phyloP scores from a whole-genome alignment of 306 rosid species.

The Vigna radiata region DNA sequence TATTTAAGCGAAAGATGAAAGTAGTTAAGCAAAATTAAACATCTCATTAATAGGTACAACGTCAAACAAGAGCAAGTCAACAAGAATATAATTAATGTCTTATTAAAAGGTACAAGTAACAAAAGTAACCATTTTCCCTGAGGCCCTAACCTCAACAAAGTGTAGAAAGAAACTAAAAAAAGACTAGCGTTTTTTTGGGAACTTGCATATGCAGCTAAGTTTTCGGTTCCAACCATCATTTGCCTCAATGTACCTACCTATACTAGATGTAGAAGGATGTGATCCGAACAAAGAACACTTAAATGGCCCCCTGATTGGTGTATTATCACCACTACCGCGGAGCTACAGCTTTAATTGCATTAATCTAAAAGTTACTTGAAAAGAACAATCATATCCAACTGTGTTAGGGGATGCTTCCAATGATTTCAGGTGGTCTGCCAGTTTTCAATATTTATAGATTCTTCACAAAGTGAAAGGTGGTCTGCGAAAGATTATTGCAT shows the following conservation, averaged over 20 bases:
- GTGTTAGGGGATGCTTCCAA: background rate
- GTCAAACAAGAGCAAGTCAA: background rate
- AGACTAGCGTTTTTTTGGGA: background rate
- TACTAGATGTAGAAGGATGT: conserved; percentile 16
- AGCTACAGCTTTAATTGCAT: background rate
- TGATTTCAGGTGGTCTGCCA: conserved; percentile 4
- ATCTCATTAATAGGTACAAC: background rate
- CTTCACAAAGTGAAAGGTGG: conserved; percentile 21
- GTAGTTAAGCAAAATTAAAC: background rate
- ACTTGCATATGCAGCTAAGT: background rate
- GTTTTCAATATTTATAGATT: conserved; percentile 22
- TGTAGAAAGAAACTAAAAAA: background rate
- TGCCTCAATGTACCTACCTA: background rate
- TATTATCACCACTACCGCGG: no score
- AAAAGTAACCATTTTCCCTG: background rate
- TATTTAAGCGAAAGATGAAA: background rate
- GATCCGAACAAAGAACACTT: background rate
- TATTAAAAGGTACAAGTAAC: background rate
- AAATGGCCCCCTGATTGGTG: background rate
- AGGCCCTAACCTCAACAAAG: background rate
- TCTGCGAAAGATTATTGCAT: conserved; percentile 16
- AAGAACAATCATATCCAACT: background rate
- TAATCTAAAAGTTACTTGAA: conserved; percentile 2
- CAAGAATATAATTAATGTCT: background rate
- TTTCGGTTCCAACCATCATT: conserved; percentile 26